Evolutionary conservation across 495 filamentous ascomycete genomes (phyloP), one percentile per base, ranked within the genome.

Genomic region (Talaromyces adpressus): DNA sequence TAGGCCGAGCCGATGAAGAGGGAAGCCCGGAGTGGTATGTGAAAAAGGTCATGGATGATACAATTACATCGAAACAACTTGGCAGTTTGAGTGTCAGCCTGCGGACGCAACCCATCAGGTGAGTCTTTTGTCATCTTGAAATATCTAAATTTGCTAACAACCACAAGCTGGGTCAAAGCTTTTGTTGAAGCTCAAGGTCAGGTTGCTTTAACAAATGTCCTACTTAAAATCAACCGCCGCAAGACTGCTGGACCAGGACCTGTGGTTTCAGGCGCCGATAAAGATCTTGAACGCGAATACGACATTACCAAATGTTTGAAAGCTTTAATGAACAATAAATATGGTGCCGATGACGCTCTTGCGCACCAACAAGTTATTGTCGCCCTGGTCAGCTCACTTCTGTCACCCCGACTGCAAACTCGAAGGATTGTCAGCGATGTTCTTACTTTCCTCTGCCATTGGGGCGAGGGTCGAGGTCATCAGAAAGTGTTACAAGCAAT

Each of bases 21-120:
- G 95, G 91, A 22, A 95, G 89, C 62, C 94, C 94, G 2, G 95
- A 98, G 77, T 98, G 93, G 93, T 98, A 94, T 78, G 95, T 98
- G 20, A 89, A 88, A 71, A 95, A 91, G 75, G 91, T 98, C 39
- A 91, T 98, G 91, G 92, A 96, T 66, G 94, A 97, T 72, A 90
- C 84, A 30, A 93, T 98, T 65, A 91, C 91, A 51, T 84, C 89
- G 61, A 97, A 98, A 77, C 90, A 96, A 59, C 77, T 98, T 18
- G 89, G 89, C 54, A 95, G 91, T 77, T 77, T 98, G 68, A 91
- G 91, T 72, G 95, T 98, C 73, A 96, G 91, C 76, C 71, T 98
- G 68, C 83, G 94, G 64, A 98, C 95, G 34, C 95, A 98, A 71
- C 94, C 95, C 47, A 98, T 98, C 67, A 91, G 88, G 77, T 83